Conservation (phyloP, 495 filamentous ascomycete species). For the Penicillium diatomitis region DNA sequence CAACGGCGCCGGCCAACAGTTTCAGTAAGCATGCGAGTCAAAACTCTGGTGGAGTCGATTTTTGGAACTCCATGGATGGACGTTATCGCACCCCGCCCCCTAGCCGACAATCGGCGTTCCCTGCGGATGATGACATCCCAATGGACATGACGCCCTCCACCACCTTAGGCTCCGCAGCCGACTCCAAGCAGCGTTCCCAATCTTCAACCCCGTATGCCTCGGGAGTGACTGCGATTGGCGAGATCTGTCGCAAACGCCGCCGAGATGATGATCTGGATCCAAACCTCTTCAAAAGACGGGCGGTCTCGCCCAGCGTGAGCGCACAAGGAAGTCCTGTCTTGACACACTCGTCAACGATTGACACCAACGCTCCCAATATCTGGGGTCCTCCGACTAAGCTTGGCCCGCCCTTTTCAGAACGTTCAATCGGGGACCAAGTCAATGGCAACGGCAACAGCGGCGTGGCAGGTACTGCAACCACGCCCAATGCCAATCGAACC, state of each 20-base stretch:
- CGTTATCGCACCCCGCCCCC: slow-evolving; percentile 57
- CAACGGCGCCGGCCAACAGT: slow-evolving; percentile 46
- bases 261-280: slow-evolving; percentile 90
- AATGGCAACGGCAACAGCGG: background rate
- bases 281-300: slow-evolving; percentile 81
- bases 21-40: slow-evolving; percentile 65
- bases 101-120: slow-evolving; percentile 47
- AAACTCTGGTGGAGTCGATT: slow-evolving; percentile 62
- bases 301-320: slow-evolving; percentile 88
- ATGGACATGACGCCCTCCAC: slow-evolving; percentile 67
- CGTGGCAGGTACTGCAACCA: background rate
- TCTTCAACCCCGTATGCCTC: slow-evolving; percentile 41
- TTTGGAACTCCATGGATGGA: slow-evolving; percentile 71
- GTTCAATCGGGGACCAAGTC: slow-evolving; percentile 36
- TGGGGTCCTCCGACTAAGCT: slow-evolving; percentile 64
- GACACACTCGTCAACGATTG: slow-evolving; percentile 63
- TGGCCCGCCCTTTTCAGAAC: slow-evolving; percentile 41
- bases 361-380: slow-evolving; percentile 49
- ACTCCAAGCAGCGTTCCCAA: slow-evolving; percentile 34
- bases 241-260: slow-evolving; percentile 70
- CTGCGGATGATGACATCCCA: slow-evolving; percentile 62
- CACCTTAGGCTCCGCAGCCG: slow-evolving; percentile 24
- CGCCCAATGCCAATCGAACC: slow-evolving; percentile 15
- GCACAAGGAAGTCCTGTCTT: slow-evolving; percentile 83
- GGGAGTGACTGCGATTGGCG: slow-evolving; percentile 42